These are phyloP conservation scores for Geotrichum cucujoidarum DNA, from an alignment of 1,139 yeast species.

Conservation along the genomic window DNA sequence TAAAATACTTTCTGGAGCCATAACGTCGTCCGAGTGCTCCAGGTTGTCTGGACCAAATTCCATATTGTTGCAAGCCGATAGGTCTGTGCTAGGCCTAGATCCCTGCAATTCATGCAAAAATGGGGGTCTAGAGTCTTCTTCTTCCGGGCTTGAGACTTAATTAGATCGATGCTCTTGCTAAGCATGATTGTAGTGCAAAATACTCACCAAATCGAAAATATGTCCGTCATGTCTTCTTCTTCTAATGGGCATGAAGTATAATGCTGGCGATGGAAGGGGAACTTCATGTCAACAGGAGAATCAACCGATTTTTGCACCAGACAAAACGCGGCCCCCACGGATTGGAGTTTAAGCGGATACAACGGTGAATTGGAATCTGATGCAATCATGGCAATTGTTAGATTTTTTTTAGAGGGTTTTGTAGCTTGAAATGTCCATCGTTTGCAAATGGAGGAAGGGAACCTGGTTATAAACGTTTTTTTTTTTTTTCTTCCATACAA, in stretches of 20 bases:
- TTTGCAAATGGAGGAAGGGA: too few relatives aligned
- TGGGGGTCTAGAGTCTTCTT: background rate
- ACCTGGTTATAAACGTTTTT: too few relatives aligned
- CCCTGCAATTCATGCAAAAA: too few relatives aligned
- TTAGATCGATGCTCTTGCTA: background rate
- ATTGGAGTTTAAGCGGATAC: conserved; percentile 10
- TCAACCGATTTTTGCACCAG: conserved; percentile 7
- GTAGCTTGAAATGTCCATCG: too few relatives aligned
- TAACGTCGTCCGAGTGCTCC: too few relatives aligned
- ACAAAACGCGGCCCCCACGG: conserved; percentile 16
- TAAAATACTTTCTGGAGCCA: too few relatives aligned
- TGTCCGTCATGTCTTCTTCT: background rate
- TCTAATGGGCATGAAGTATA: background rate
- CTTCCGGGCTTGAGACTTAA: background rate
- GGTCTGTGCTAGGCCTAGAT: too few relatives aligned
- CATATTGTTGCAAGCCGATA: too few relatives aligned
- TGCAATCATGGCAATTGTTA: background rate
- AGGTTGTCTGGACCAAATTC: too few relatives aligned
- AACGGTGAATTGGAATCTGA: background rate
- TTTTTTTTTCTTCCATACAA: too few relatives aligned
- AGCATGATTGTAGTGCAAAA: too few relatives aligned
- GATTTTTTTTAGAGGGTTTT: too few relatives aligned
- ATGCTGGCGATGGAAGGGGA: background rate
- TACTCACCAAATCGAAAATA: background rate
- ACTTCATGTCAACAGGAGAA: conserved; percentile 3